Evolutionary conservation across 441 rosid genomes (phyloP), one percentile per base, ranked within the genome.

Genomic region (Eutrema salsugineum): DNA sequence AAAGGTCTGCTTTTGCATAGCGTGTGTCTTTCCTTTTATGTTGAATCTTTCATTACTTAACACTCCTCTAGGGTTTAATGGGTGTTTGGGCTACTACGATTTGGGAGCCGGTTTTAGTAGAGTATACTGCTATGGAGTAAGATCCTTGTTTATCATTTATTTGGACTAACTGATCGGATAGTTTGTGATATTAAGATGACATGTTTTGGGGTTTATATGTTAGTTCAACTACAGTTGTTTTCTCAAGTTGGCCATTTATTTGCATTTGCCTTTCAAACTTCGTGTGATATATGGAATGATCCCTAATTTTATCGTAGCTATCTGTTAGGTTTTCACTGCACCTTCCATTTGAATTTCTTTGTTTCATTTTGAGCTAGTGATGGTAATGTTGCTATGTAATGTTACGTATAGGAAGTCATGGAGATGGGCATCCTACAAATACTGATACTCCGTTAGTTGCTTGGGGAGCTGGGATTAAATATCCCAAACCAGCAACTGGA

Each of bases 361-460:
- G 24, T 40, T 44, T 55, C 27, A 32, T 44, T 55, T 33, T 55
- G 57, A 35, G 46, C 51, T 30, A 19, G 15, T 65, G 47, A 60
- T 66, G 30, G 63, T 53, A 30, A 53, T 54, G 57, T 51, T 66
- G 32, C 61, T 63, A 38, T 3, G n/a, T n/a, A 12, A 6, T 36
- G 43, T 63, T 46, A 32, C 28, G 11, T 35, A 11, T 36, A 91
- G 99, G 99, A 77, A 94, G 99, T 72, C 99, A 94, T 78, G 99
- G 99, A 55, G 99, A 94, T 80, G 99, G 99, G 50, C 97, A 94
- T 82, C 97, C 94, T 69, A 73, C 97, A 54, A 88, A 88, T 78
- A 94, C 97, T 59, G 99, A 94, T 77, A 91, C 99, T 75, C 97
- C 99, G 66, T 90, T 94, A 51, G 97, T 94, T 71, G 98, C 84